Evolutionary conservation across 306 rosid genomes (phyloP).

Genomic region (Gleditsia sinensis): DNA sequence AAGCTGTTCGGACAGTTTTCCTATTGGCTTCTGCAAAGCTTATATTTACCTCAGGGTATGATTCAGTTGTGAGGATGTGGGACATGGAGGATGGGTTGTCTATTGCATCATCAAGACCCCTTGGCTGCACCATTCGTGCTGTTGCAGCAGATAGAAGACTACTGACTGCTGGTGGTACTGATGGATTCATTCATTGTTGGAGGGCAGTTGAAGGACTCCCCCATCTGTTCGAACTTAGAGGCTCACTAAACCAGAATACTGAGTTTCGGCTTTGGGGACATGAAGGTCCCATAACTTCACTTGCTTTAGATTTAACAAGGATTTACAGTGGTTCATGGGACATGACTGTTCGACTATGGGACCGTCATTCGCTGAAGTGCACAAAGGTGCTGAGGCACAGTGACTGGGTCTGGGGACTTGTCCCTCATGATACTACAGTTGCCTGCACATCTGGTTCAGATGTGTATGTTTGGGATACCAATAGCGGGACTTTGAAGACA

Average conservation of each 20-base stretch:
- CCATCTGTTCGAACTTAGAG: slow-evolving; percentile 77
- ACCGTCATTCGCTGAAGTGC: slow-evolving; percentile 67
- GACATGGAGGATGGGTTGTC: slow-evolving; percentile 85
- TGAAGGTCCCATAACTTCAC: slow-evolving; percentile 84
- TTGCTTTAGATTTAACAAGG: slow-evolving; percentile 82
- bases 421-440: slow-evolving; percentile 73
- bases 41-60: slow-evolving; percentile 89
- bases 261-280: slow-evolving; percentile 95
- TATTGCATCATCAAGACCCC: slow-evolving; percentile 71
- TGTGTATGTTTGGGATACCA: slow-evolving; percentile 84
- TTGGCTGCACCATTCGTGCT: slow-evolving; percentile 90
- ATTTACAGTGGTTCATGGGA: slow-evolving; percentile 99
- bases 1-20: slow-evolving; percentile 82
- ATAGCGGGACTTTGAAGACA: slow-evolving; percentile 51
- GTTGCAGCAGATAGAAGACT: slow-evolving; percentile 79
- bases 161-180: slow-evolving; percentile 82
- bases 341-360: slow-evolving; percentile 91
- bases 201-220: slow-evolving; percentile 72
- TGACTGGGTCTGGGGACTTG: slow-evolving; percentile 94
- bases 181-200: slow-evolving; percentile 95
- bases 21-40: slow-evolving; percentile 80
- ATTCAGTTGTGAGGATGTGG: slow-evolving; percentile 86
- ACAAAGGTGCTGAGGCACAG: slow-evolving; percentile 71
- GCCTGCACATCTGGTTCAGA: slow-evolving; percentile 81
- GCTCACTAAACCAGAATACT: slow-evolving; percentile 45